Evolutionary conservation across 2,329 filamentous ascomycete species (phyloP), one percentile per base, ranked within the genome.

Genomic region (Colletotrichum acutatum): DNA sequence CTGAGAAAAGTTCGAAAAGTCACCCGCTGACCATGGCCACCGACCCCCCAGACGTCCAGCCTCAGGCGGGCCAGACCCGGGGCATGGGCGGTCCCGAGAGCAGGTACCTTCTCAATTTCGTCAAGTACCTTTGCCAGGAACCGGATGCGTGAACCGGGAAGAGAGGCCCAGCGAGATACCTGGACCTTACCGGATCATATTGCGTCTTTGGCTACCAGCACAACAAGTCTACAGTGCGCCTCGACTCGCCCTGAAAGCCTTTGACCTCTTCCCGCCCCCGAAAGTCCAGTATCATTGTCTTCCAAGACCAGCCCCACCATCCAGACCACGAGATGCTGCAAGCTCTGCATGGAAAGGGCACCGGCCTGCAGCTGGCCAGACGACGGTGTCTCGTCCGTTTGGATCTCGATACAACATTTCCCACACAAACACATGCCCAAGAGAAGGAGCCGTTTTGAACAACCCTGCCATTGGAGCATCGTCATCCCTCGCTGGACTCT

Each of bases 1-100:
- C 71, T 73, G 71, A 70, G 70, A 72, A 73, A 73, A 73, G 66
- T 66, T 73, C 71, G 46, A 73, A 72, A 71, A 73, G 71, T 73
- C 71, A 73, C 60, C 71, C 70, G 70, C 66, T 72, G 70, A 72
- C 70, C 70, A 72, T 58, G 60, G 56, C 60, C 56, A 70, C 60
- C 66, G 32, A 57, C 56, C 60, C 70, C 66, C 49, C 19, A 71
- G 56, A 62, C 60, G 42, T 52, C 70, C 66, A 56, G 66, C 59
- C 59, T 72, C 66, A 72, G 66, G 70, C 59, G 70, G 70, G 60
- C 66, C 71, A 66, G 34, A 19, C 52, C 62, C 32, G 56, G 19
- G 60, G 49, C 53, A 58, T 65, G 59, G 32, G 46, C 26, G 52
- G 59, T 37, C 57, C 59, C 32, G 57, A 54, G 57, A 34, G 57